Conservation (phyloP, 2,329 filamentous ascomycete species). For the Epichloe sibirici region DNA sequence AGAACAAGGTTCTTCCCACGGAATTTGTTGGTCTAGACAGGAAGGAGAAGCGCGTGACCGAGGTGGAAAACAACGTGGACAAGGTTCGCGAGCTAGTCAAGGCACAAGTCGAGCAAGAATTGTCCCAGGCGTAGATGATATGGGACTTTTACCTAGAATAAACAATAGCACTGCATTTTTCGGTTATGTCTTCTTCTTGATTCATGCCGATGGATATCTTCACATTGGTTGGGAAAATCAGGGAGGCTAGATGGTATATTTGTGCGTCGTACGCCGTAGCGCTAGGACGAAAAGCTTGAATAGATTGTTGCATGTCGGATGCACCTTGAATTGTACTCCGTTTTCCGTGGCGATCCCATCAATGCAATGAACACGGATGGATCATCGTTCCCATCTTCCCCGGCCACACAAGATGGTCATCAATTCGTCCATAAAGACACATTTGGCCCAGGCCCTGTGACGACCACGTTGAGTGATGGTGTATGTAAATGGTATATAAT, state of each 20-base stretch:
- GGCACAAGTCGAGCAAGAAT: conserved; percentile 56
- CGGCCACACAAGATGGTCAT: too few relatives aligned
- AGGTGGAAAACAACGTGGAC: conserved; percentile 60
- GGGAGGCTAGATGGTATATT: too few relatives aligned
- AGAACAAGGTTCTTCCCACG: conserved; percentile 58
- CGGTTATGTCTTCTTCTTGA: background rate
- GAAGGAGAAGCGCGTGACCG: conserved; percentile 60
- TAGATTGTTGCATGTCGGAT: too few relatives aligned
- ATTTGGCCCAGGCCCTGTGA: background rate
- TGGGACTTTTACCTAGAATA: background rate
- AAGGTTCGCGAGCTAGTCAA: conserved; percentile 65
- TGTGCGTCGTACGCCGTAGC: too few relatives aligned
- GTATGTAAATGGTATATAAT: background rate
- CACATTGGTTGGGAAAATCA: too few relatives aligned
- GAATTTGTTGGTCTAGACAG: conserved; percentile 73
- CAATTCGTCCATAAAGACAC: too few relatives aligned
- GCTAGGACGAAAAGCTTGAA: too few relatives aligned
- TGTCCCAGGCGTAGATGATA: conserved; percentile 22
- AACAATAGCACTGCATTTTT: background rate
- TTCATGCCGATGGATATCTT: background rate
- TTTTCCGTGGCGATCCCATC: too few relatives aligned
- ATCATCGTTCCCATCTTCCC: too few relatives aligned
- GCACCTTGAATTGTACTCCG: too few relatives aligned
- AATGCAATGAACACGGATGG: too few relatives aligned
- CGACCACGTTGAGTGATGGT: background rate